phyloP scores from a whole-genome alignment of 2,329 filamentous ascomycete species.

The Cladophialophora psammophila region DNA sequence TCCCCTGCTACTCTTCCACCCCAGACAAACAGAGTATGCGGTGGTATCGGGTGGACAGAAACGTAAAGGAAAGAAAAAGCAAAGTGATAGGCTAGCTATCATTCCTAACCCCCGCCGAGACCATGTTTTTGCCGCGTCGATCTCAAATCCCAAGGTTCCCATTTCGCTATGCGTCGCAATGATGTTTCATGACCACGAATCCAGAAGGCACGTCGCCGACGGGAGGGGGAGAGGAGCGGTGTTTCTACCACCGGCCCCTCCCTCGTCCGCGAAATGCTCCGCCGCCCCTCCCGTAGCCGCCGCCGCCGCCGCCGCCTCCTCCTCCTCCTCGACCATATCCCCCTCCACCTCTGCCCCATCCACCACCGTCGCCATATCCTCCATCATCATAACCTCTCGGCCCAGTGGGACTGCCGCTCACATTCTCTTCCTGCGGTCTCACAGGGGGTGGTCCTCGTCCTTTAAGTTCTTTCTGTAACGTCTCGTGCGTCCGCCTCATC shows the following conservation, averaged over 20 bases:
- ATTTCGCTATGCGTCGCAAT: constrained; percentile 1
- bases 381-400: constrained; percentile 56
- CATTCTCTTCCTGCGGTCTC: constrained; percentile 48
- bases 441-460: constrained; percentile 70
- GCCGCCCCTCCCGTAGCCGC: constrained; percentile 50
- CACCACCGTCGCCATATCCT: constrained; percentile 61
- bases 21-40: neutral
- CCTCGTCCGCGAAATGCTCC: constrained; percentile 49
- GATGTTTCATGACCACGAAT: neutral
- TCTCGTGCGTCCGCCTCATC: constrained; percentile 92
- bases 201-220: neutral
- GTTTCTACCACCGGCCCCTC: constrained; percentile 36
- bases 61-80: too few species aligned
- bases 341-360: constrained; percentile 59
- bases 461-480: constrained; percentile 86
- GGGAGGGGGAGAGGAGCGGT: neutral
- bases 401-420: constrained; percentile 42
- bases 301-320: constrained; percentile 48
- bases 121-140: neutral
- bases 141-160: neutral
- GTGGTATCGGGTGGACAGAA: neutral
- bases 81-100: neutral
- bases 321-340: constrained; percentile 54
- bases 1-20: too few species aligned
- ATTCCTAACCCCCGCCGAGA: too few species aligned